Percentiles rank a stretch among this genome's conserved stretches.
These are phyloP conservation scores for Saccharomycopsis synnaedendra DNA, from an alignment of 805 yeast species.

Conservation along the genomic window DNA sequence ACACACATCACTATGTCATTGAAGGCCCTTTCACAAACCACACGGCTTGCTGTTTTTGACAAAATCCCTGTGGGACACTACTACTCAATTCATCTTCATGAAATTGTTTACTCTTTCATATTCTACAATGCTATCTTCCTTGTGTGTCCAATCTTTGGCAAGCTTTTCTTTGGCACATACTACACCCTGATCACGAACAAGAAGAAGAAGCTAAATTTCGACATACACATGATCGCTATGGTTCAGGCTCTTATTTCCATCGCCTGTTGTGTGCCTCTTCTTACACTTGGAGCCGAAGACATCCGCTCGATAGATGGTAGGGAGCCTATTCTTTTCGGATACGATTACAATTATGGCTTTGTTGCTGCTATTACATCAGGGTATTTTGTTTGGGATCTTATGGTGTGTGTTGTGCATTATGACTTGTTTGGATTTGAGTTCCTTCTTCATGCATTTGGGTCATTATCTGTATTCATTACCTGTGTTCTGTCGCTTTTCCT, in stretches of 20 bases:
- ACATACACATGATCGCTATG: conserved; percentile 83
- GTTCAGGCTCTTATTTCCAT: conserved; percentile 68
- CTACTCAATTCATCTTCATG: conserved; percentile 60
- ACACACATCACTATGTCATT: not conserved
- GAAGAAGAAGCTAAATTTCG: conserved; percentile 59
- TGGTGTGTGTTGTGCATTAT: conserved; percentile 53
- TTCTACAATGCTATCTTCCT: conserved; percentile 49
- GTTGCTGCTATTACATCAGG: conserved; percentile 67
- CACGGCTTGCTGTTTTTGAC: not conserved
- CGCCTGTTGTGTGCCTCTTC: conserved; percentile 27
- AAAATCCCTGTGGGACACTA: conserved; percentile 16
- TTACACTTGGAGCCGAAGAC: not conserved
- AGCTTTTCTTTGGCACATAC: conserved; percentile 35
- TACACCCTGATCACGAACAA: conserved; percentile 35
- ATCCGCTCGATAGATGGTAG: conserved; percentile 23
- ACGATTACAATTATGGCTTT: conserved; percentile 65
- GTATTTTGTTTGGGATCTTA: conserved; percentile 85
- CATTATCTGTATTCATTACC: conserved; percentile 58
- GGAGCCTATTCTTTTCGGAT: conserved; percentile 41
- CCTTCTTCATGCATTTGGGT: conserved; percentile 73
- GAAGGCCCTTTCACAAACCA: conserved; percentile 3
- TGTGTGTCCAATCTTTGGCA: conserved; percentile 41
- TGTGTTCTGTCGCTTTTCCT: conserved; percentile 65
- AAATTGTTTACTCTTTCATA: conserved; percentile 45
- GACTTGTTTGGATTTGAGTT: conserved; percentile 72